Conservation (phyloP, 108 stramenopile species). For the Nannochloropsis granulata region DNA sequence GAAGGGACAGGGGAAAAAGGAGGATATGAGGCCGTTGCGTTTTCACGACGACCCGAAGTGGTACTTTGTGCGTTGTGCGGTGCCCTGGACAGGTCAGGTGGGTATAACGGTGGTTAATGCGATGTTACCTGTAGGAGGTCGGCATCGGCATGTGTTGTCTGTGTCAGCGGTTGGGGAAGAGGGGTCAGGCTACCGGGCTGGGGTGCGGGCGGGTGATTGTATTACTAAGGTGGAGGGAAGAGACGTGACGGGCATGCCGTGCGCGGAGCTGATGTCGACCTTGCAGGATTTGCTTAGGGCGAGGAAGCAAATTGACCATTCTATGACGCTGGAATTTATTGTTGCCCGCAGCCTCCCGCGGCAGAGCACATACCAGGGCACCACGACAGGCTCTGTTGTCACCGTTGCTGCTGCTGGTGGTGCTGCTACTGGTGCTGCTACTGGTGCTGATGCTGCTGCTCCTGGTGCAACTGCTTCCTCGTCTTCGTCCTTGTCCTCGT, state of each 20-base stretch:
- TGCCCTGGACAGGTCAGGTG: background rate
- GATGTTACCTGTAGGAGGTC: background rate
- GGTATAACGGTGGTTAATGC: background rate
- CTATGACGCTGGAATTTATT: background rate
- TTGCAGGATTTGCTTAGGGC: background rate
- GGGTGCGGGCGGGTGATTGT: background rate
- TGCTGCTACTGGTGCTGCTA: too few relatives aligned
- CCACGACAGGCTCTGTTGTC: too few relatives aligned
- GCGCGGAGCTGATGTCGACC: background rate
- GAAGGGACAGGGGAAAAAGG: background rate
- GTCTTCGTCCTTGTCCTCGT: too few relatives aligned
- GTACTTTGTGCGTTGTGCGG: background rate
- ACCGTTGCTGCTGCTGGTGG: too few relatives aligned
- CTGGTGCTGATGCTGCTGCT: too few relatives aligned
- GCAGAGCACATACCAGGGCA: too few relatives aligned
- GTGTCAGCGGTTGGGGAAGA: background rate
- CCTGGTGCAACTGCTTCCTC: too few relatives aligned
- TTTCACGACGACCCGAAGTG: background rate
- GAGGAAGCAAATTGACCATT: background rate
- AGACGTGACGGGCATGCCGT: background rate
- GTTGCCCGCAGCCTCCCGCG: background rate
- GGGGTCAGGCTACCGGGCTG: background rate
- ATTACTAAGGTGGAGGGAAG: background rate
- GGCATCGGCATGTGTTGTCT: background rate
- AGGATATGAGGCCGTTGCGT: background rate